Evolutionary conservation across 2,329 filamentous ascomycete species (phyloP), one percentile per base, ranked within the genome.

Genomic region (Aspergillus floridensis): DNA sequence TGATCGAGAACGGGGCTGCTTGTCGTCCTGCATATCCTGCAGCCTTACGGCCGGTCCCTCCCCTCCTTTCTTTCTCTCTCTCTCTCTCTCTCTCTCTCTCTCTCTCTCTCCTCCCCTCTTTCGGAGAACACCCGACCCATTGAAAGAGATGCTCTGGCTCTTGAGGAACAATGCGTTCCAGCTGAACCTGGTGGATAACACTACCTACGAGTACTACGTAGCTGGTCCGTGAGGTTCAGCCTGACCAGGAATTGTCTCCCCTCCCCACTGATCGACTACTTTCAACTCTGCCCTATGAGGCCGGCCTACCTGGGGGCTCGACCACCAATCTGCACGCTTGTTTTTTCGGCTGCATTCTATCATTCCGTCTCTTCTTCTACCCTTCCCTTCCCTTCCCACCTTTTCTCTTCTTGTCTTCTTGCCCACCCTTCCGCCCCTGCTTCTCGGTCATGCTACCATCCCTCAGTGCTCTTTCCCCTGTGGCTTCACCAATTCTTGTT

Each of bases 211-310:
- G 22, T 22, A 22, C 2, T 22, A 22, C 22, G 22, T 22, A 22
- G 22, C 38, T 7, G 16, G 38, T 44, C 38, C 41, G 46, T 46
- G 41, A 46, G 41, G 26, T 48, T 55, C 53, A 55, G 53, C 53
- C 53, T 46, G 53, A 55, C 53, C 31, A 32, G 53, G 41, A 46
- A 48, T 44, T 19, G 16, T 16, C 38, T 16, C 38, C 38, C 38
- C 38, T 26, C 53, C 41, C 53, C 53, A 55, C 53, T 55, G 53
- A 55, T 55, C 53, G 41, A 55, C 53, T 55, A n/a, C 38, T 44
- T 44, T 31, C 53, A 41, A 26, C 26, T 55, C 47, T 55, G 53
- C 53, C 53, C 53, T 55, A 48, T 41, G 21, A 55, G 26, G 24
- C 46, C 22, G 26, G 24, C 46, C 47, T 55, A 41, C 53, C 41